Evolutionary conservation across 331 rosid genomes (phyloP).

Genomic region (Erythrophleum ivorense): DNA sequence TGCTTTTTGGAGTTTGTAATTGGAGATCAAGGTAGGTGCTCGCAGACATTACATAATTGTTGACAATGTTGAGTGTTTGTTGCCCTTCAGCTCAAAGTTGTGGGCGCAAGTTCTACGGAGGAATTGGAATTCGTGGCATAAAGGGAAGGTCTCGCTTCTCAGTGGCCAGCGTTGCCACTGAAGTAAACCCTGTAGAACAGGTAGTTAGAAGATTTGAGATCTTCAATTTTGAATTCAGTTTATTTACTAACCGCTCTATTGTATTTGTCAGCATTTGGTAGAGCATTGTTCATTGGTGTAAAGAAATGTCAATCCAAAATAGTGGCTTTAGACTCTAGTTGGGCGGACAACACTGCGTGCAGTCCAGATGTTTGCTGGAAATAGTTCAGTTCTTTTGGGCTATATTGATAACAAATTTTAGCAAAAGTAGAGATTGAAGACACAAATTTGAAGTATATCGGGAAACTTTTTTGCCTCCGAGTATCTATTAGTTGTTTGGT

Average conservation of each 20-base stretch:
- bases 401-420: slow-evolving; percentile 9
- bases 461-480: neutral
- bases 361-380: slow-evolving; percentile 37
- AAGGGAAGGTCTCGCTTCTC: slow-evolving; percentile 22
- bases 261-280: neutral
- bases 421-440: neutral
- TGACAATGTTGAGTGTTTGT: neutral
- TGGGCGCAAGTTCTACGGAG: neutral
- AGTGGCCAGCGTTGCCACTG: slow-evolving; percentile 13
- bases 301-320: neutral
- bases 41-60: neutral
- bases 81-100: slow-evolving; percentile 2
- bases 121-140: neutral
- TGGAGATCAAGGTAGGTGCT: neutral
- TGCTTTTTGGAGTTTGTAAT: neutral
- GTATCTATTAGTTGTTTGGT: neutral
- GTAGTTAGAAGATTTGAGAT: neutral
- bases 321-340: neutral
- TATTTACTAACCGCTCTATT: neutral
- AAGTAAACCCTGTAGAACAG: neutral
- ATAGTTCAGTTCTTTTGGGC: neutral
- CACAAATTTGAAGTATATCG: neutral
- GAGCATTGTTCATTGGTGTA: neutral
- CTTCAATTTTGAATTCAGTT: neutral
- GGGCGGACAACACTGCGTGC: neutral